Conservation (phyloP, 2,329 filamentous ascomycete genomes). For the Apiospora arundinis region DNA sequence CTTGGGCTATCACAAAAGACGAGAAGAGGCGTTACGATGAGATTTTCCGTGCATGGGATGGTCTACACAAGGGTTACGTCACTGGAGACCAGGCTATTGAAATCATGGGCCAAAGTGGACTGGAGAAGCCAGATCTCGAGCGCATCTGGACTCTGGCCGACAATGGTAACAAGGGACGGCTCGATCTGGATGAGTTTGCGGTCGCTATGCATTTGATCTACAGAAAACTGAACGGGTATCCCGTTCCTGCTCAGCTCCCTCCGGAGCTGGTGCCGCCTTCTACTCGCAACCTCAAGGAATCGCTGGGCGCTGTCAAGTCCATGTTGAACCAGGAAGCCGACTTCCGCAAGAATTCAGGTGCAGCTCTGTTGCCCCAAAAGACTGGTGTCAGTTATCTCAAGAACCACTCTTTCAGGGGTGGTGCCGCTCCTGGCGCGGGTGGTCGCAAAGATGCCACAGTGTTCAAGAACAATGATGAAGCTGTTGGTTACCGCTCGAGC, state of each 20-base stretch:
- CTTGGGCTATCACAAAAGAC: constrained; percentile 98
- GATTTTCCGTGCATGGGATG: constrained; percentile 96
- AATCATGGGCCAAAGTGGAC: constrained; percentile 93
- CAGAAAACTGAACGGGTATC: constrained; percentile 94
- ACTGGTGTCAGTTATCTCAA: constrained; percentile 99
- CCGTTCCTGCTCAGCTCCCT: constrained; percentile 84
- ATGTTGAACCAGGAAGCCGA: constrained; percentile 91
- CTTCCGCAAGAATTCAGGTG: constrained; percentile 84
- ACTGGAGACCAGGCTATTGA: constrained; percentile 92
- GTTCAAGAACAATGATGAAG: constrained; percentile 95
- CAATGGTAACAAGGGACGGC: constrained; percentile 88
- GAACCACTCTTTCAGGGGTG: constrained; percentile 85
- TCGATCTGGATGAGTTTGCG: constrained; percentile 96
- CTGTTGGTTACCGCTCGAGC: constrained; percentile 90
- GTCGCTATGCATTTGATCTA: constrained; percentile 99
- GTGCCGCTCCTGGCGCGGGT: constrained; percentile 56
- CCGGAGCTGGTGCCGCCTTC: constrained; percentile 94
- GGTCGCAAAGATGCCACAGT: constrained; percentile 93
- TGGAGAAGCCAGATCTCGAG: constrained; percentile 90
- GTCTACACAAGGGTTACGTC: constrained; percentile 90
- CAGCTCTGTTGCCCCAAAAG: constrained; percentile 89
- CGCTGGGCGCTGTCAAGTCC: constrained; percentile 90
- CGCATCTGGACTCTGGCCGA: constrained; percentile 94
- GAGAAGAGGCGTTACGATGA: constrained; percentile 97
- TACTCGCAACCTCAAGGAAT: constrained; percentile 89